Evolutionary conservation across 768 basidiomycete species (phyloP), one percentile per base, ranked within the genome.

Genomic region (Calvatia gigantea): DNA sequence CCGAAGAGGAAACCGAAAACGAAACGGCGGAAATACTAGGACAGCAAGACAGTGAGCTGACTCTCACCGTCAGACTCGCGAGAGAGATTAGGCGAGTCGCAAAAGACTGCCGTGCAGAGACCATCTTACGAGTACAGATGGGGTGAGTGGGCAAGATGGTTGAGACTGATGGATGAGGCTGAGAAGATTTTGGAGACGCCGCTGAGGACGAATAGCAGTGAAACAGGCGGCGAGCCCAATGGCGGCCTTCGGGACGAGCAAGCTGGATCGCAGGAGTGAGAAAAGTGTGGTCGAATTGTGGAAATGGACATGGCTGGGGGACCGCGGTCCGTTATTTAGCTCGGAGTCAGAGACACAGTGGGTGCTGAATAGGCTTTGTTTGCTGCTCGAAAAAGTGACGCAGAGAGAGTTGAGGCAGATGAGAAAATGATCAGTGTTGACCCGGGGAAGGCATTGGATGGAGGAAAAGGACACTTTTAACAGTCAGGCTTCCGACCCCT

Each of bases 251-350:
- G 21, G 28, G 41, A 31, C 14, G 28, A 19, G 39, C 19, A 32
- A 51, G 32, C 27, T 38, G 50, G 31, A 49, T 39, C 6, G 44
- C 5, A 9, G 21, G 7, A 9, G 38, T 7, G 14, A 38, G 25
- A 19, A 8, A 27, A 59, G 25, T 25, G 39, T 19, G 12, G 56
- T 29, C 31, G 28, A 52, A n/a, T 9, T 62, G 11, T 65, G 62
- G 69, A 59, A 46, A 4, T 73, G 70, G 70, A 69, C 69, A 2
- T 76, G 74, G 75, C 58, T 75, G 28, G 67, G 66, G 0, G 74
- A 75, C 51, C 65, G 73, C 0, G 73, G 75, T 6, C 75, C 75
- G 19, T 61, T 77, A 28, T 70, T 75, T 50, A 74, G 71, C 41
- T 48, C 57, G 6, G 60, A 64, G 4, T 67, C 66, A 8, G 75